These are phyloP conservation scores for Trichopus zeylanicus DNA, from an alignment of 116 monocot species.

Conservation along the genomic window DNA sequence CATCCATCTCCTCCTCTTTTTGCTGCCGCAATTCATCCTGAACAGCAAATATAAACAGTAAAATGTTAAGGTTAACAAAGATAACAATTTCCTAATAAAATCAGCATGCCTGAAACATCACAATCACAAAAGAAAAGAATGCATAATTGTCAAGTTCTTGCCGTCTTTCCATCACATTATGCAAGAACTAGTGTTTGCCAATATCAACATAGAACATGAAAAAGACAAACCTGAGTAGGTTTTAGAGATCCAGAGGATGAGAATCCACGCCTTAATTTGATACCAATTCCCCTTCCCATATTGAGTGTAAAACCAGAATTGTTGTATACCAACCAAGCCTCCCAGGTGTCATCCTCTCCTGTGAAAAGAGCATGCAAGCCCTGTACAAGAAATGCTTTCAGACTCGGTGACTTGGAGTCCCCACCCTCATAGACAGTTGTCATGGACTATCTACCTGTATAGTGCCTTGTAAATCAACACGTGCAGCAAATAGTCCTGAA, in stretches of 20 bases:
- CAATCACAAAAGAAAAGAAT: neutral
- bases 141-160: too few species aligned
- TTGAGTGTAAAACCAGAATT: conserved; percentile 42
- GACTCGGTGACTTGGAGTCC: neutral
- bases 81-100: too few species aligned
- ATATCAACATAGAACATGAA: too few species aligned
- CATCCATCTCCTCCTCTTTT: conserved; percentile 98
- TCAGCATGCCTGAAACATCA: too few species aligned
- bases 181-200: too few species aligned
- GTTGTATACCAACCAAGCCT: conserved; percentile 67
- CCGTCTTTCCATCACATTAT: too few species aligned
- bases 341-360: conserved; percentile 97
- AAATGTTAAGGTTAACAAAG: too few species aligned
- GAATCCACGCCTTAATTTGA: conserved; percentile 88
- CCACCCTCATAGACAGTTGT: neutral
- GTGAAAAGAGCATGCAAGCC: conserved; percentile 97
- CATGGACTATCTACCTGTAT: conserved; percentile 28
- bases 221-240: conserved; percentile 76
- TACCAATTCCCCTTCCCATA: conserved; percentile 36
- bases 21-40: conserved; percentile 93
- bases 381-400: conserved; percentile 29
- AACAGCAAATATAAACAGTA: neutral
- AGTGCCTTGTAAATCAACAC: conserved; percentile 81
- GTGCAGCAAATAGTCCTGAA: conserved; percentile 95
- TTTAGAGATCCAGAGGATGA: conserved; percentile 54